These are phyloP conservation scores for Cafeteria roenbergensis DNA, from an alignment of 108 stramenopile genomes.

Conservation along the genomic window DNA sequence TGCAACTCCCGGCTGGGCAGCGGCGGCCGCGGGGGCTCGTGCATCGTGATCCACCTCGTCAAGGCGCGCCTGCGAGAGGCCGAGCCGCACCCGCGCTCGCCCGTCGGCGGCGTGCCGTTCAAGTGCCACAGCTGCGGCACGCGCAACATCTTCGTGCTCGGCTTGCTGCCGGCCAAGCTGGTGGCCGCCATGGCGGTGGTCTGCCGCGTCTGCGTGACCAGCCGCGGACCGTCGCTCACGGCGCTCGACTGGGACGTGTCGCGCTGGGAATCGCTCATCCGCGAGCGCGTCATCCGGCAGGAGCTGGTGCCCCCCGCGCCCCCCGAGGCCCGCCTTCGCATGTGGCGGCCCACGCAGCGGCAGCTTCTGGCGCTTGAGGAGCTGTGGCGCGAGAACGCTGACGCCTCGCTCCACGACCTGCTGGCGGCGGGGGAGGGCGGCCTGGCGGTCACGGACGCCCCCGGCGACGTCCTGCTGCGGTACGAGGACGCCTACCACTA, in stretches of 20 bases:
- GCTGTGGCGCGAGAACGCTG: conserved; percentile 78
- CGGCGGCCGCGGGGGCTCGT: conserved; percentile 61
- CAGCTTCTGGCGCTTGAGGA: conserved; percentile 86
- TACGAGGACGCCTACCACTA: conserved; percentile 97
- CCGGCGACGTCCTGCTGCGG: conserved; percentile 59
- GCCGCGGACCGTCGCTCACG: conserved; percentile 73
- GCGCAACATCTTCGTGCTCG: conserved; percentile 86
- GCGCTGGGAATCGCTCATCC: conserved; percentile 86
- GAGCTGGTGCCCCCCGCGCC: conserved; percentile 67
- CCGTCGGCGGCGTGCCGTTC: conserved; percentile 77
- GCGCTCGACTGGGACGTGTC: conserved; percentile 80
- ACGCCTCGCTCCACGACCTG: conserved; percentile 74
- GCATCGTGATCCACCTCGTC: conserved; percentile 85
- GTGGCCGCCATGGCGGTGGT: conserved; percentile 76
- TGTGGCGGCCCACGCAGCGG: conserved; percentile 42
- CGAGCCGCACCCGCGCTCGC: conserved; percentile 25
- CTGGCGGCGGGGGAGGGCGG: conserved; percentile 57
- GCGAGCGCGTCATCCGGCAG: conserved; percentile 73
- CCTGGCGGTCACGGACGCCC: conserved; percentile 56
- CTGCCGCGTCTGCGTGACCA: conserved; percentile 86
- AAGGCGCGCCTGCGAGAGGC: conserved; percentile 4
- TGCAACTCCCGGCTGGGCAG: conserved; percentile 88
- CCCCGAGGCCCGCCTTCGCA: conserved; percentile 1
- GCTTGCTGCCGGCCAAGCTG: conserved; percentile 77
- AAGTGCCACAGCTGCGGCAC: conserved; percentile 95